These are phyloP conservation scores for Dioszegia crocea DNA, from an alignment of 768 basidiomycete genomes.

Conservation along the genomic window DNA sequence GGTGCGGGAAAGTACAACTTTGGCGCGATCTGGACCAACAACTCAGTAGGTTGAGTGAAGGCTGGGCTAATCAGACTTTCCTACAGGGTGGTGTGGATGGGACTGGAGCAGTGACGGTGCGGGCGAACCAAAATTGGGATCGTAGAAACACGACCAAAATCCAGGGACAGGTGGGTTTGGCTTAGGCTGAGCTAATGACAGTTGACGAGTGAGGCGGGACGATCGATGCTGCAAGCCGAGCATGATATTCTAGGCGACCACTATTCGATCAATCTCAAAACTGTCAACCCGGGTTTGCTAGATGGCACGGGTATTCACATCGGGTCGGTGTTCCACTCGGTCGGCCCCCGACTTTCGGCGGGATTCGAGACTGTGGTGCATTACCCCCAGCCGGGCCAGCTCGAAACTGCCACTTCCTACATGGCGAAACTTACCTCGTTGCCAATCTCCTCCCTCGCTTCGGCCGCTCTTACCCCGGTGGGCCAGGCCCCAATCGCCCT, in stretches of 20 bases:
- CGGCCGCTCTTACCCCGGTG: constrained; percentile 25
- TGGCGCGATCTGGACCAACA: constrained; percentile 83
- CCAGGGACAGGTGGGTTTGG: constrained; percentile 69
- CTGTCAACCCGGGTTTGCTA: constrained; percentile 81
- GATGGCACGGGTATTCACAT: constrained; percentile 89
- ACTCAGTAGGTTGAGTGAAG: constrained; percentile 56
- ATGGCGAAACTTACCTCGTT: constrained; percentile 51
- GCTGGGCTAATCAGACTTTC: constrained; percentile 62
- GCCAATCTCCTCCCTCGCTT: constrained; percentile 33
- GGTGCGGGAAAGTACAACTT: constrained; percentile 88
- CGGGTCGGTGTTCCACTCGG: constrained; percentile 84
- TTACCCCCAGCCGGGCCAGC: constrained; percentile 62
- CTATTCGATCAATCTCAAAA: constrained; percentile 78
- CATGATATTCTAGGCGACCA: constrained; percentile 89
- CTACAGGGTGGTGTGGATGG: constrained; percentile 92
- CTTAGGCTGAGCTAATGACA: constrained; percentile 47
- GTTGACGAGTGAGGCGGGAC: constrained; percentile 71
- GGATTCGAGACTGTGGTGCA: constrained; percentile 83
- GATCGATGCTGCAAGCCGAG: constrained; percentile 88
- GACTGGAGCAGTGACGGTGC: constrained; percentile 81
- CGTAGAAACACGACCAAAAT: constrained; percentile 71
- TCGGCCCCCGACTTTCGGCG: constrained; percentile 82
- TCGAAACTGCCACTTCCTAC: constrained; percentile 56
- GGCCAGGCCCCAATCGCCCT: constrained; percentile 21
- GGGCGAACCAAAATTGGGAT: constrained; percentile 86